These are phyloP conservation scores for Tetrastigma voinierianum DNA, from an alignment of 164 flowering plant species.

Conservation along the genomic window DNA sequence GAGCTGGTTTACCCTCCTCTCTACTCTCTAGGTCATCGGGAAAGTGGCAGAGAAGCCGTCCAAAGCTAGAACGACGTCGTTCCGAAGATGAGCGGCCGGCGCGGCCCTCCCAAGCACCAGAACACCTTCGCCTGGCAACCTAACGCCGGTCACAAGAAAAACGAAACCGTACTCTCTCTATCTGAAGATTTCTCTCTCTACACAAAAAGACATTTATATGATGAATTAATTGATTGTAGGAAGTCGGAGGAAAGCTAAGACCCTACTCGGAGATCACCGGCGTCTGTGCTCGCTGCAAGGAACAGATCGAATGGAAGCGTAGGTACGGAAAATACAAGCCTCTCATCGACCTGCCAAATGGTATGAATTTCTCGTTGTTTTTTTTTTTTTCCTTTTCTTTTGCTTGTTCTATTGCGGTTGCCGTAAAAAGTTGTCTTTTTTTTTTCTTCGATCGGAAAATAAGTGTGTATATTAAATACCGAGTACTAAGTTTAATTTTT, in stretches of 20 bases:
- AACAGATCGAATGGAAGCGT: constrained; percentile 97
- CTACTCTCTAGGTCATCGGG: no score
- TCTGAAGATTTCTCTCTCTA: constrained; percentile 2
- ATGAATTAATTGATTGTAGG: constrained; percentile 36
- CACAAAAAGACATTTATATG: background rate
- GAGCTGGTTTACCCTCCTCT: no score
- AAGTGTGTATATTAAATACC: background rate
- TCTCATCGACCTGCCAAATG: constrained; percentile 84
- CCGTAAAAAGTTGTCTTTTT: background rate
- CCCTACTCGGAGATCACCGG: constrained; percentile 85
- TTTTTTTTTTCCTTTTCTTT: constrained; percentile 1
- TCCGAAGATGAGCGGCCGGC: constrained; percentile 24
- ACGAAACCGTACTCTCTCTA: constrained; percentile 61
- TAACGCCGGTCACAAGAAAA: constrained; percentile 60
- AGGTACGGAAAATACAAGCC: constrained; percentile 96
- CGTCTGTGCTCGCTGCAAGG: constrained; percentile 76
- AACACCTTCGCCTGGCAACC: constrained; percentile 84
- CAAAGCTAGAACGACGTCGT: no score
- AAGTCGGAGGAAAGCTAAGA: constrained; percentile 73
- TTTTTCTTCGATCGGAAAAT: background rate
- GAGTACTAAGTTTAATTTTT: background rate
- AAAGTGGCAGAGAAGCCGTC: no score
- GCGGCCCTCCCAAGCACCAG: constrained; percentile 73
- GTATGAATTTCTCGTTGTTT: constrained; percentile 25
- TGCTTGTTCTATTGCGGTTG: background rate